Evolutionary conservation across 169 alveolate species (phyloP).

Genomic region (Plasmodium inui): DNA sequence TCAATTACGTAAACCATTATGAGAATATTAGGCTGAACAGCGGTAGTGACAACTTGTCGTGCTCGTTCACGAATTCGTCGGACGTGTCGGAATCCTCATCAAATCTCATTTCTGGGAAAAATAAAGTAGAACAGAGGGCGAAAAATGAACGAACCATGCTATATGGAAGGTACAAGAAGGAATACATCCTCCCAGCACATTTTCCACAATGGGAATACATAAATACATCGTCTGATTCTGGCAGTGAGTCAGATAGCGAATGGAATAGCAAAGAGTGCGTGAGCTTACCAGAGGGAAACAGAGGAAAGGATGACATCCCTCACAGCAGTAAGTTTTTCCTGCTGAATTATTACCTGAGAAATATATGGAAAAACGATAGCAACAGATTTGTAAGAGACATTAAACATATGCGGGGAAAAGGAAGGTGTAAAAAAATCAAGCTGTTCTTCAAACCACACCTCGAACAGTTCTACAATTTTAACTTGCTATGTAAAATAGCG

Average conservation of each 20-base stretch:
- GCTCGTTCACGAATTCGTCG: not conserved
- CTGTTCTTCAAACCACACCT: constrained; percentile 55
- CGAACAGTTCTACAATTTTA: constrained; percentile 72
- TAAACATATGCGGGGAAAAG: constrained; percentile 41
- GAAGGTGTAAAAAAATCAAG: constrained; percentile 46
- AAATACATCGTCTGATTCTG: constrained; percentile 41
- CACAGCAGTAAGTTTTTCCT: constrained; percentile 9
- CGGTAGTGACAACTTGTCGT: not conserved
- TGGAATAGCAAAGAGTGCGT: constrained; percentile 17
- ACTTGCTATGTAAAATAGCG: constrained; percentile 27
- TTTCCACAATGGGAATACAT: constrained; percentile 19
- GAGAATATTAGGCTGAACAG: not conserved
- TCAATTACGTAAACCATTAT: not conserved
- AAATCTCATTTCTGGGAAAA: not conserved
- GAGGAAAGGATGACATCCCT: not conserved
- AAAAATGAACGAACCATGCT: not conserved
- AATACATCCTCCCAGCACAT: not conserved
- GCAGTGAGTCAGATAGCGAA: constrained; percentile 24
- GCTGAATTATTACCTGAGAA: constrained; percentile 39
- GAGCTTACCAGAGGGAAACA: not conserved
- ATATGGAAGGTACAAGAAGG: not conserved
- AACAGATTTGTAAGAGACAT: constrained; percentile 26
- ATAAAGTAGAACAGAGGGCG: not conserved
- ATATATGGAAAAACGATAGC: not conserved
- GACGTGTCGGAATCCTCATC: constrained; percentile 6